Conservation (phyloP, 1,284 basidiomycete genomes). For the Irpex rosettiformis region DNA sequence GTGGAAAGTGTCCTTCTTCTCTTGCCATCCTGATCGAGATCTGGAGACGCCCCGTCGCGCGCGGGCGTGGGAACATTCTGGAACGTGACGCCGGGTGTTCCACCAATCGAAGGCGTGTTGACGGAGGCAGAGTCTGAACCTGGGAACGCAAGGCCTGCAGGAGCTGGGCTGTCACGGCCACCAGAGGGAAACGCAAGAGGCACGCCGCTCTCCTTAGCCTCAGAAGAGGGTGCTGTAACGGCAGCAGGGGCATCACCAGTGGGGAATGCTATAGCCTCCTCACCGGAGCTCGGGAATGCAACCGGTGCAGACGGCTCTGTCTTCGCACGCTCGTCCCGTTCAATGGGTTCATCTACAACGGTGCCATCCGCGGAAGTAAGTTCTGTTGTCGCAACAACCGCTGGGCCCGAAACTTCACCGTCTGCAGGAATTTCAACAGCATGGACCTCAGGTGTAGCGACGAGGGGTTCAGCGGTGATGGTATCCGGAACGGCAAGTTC, state of each 20-base stretch:
- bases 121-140: slow-evolving; percentile 29
- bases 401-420: slow-evolving; percentile 8
- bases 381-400: slow-evolving; percentile 13
- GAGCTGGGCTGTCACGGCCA: slow-evolving; percentile 22
- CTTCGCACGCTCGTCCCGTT: slow-evolving; percentile 5
- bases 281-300: slow-evolving; percentile 39
- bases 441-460: slow-evolving; percentile 22
- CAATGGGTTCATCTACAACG: slow-evolving; percentile 9
- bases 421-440: slow-evolving; percentile 19
- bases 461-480: slow-evolving; percentile 16
- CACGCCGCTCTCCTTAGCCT: slow-evolving; percentile 16
- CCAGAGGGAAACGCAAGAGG: slow-evolving; percentile 26
- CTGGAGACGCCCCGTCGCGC: slow-evolving; percentile 58
- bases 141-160: slow-evolving; percentile 33
- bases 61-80: slow-evolving; percentile 31
- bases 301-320: slow-evolving; percentile 22
- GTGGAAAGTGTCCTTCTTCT: slow-evolving; percentile 69
- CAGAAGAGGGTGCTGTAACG: slow-evolving; percentile 18
- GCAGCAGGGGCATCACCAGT: slow-evolving; percentile 12
- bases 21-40: slow-evolving; percentile 67
- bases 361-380: slow-evolving; percentile 1
- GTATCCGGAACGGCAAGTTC: slow-evolving; percentile 17
- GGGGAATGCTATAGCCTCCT: slow-evolving; percentile 26
- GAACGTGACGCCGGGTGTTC: slow-evolving; percentile 37
- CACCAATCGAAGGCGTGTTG: slow-evolving; percentile 25